Conservation (phyloP, 768 basidiomycete genomes). For the Amylocystis lapponica region DNA sequence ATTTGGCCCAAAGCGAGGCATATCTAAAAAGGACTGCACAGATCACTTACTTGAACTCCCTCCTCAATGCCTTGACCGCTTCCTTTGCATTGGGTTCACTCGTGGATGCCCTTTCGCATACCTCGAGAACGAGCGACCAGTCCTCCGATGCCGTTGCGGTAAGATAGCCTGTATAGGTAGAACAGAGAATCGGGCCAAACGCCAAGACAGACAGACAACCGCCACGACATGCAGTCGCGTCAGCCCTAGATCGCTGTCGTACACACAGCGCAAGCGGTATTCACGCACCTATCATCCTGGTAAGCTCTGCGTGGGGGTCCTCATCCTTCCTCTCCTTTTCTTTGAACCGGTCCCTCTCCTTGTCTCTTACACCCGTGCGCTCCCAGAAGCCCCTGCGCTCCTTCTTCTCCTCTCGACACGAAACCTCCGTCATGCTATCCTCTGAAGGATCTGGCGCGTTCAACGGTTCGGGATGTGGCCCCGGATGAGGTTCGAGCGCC, state of each 20-base stretch:
- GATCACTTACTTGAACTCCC: conserved; percentile 83
- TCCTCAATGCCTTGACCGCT: conserved; percentile 72
- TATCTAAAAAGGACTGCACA: conserved; percentile 11
- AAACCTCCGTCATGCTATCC: conserved; percentile 24
- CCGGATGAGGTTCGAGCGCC: conserved; percentile 53
- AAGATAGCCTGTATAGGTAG: conserved; percentile 48
- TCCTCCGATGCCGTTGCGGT: conserved; percentile 79
- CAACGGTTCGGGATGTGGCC: conserved; percentile 17
- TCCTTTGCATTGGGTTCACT: conserved; percentile 76
- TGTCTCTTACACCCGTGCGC: conserved; percentile 16
- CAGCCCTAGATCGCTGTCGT: too few species aligned
- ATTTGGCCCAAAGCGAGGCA: not conserved
- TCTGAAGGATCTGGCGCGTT: conserved; percentile 24
- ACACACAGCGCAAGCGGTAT: not conserved
- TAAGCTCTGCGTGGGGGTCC: conserved; percentile 46
- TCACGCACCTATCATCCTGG: conserved; percentile 62
- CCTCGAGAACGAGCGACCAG: conserved; percentile 76
- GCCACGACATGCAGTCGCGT: not conserved
- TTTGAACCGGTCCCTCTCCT: conserved; percentile 30
- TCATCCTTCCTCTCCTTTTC: conserved; percentile 38
- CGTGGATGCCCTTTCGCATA: conserved; percentile 76
- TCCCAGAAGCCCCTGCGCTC: conserved; percentile 49
- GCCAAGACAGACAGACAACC: conserved; percentile 2
- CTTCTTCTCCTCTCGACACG: conserved; percentile 28
- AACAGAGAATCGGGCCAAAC: not conserved